Conservation (phyloP, 1,284 basidiomycete species). For the Ceratobasidium sp. region DNA sequence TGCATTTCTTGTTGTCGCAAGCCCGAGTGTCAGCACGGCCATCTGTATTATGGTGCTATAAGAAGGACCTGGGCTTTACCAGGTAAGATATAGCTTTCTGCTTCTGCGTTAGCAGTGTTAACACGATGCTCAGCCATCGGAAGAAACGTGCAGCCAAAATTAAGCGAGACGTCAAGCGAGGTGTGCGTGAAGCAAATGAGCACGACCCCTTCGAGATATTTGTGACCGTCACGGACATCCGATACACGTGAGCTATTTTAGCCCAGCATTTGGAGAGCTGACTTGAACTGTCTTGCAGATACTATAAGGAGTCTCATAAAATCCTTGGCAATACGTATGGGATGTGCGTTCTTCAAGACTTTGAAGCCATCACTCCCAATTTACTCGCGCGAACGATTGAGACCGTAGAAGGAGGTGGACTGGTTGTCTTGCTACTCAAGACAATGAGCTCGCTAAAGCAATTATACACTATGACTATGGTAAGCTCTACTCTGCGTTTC, state of each 20-base stretch:
- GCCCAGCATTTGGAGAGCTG: constrained; percentile 15
- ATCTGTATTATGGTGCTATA: constrained; percentile 96
- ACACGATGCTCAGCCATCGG: constrained; percentile 77
- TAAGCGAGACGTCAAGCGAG: constrained; percentile 94
- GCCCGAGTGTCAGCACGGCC: constrained; percentile 90
- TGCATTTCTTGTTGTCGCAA: constrained; percentile 95
- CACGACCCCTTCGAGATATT: constrained; percentile 99
- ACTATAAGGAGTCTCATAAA: constrained; percentile 96
- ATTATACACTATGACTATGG: constrained; percentile 97
- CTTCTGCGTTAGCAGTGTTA: constrained; percentile 54
- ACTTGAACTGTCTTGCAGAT: constrained; percentile 59
- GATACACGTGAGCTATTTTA: constrained; percentile 81
- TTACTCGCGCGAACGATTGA: constrained; percentile 97
- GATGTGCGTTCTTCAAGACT: constrained; percentile 98
- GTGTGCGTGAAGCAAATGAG: constrained; percentile 93
- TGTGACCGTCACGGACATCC: constrained; percentile 98
- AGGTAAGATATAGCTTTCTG: constrained; percentile 68
- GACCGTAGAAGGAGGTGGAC: constrained; percentile 97
- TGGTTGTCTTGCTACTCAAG: constrained; percentile 93
- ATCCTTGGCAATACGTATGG: constrained; percentile 98
- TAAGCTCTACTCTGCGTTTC: constrained; percentile 55
- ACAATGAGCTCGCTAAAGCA: constrained; percentile 96
- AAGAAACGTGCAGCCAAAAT: constrained; percentile 98
- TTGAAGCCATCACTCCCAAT: constrained; percentile 98
- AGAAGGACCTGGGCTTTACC: constrained; percentile 95